phyloP scores from a whole-genome alignment of 495 filamentous ascomycete genomes.

The Penicillium arizonense region DNA sequence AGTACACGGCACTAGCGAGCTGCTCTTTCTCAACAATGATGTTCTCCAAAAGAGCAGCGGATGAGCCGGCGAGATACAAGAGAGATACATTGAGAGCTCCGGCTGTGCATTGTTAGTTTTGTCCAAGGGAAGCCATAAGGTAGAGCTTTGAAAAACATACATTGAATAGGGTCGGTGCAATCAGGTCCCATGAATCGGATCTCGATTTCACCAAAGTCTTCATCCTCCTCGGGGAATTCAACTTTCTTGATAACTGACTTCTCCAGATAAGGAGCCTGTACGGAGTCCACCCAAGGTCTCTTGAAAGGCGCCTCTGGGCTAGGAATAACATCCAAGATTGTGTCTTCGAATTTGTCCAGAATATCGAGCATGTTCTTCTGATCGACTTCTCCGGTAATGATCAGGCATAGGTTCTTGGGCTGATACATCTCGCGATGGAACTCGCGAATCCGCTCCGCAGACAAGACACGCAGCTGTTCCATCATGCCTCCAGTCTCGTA shows the following conservation, averaged over 20 bases:
- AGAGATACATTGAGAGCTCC: slow-evolving; percentile 75
- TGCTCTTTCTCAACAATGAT: slow-evolving; percentile 91
- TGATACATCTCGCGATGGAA: slow-evolving; percentile 99
- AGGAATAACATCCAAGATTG: slow-evolving; percentile 78
- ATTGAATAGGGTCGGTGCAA: slow-evolving; percentile 58
- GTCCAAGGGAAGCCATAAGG: not conserved
- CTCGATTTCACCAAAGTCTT: slow-evolving; percentile 81
- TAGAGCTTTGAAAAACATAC: slow-evolving; percentile 32
- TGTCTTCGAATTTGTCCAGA: slow-evolving; percentile 84
- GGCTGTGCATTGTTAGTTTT: slow-evolving; percentile 32
- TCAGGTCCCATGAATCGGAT: slow-evolving; percentile 83
- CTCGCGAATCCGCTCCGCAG: slow-evolving; percentile 80
- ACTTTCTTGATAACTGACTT: slow-evolving; percentile 72
- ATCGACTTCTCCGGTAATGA: slow-evolving; percentile 87
- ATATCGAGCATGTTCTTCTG: slow-evolving; percentile 76
- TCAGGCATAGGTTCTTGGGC: slow-evolving; percentile 88
- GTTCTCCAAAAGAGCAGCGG: slow-evolving; percentile 88
- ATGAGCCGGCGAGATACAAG: slow-evolving; percentile 86
- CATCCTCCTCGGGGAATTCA: slow-evolving; percentile 95
- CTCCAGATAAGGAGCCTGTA: slow-evolving; percentile 65
- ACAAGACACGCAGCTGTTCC: slow-evolving; percentile 81
- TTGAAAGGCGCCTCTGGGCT: slow-evolving; percentile 71
- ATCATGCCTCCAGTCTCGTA: slow-evolving; percentile 98
- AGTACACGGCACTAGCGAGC: slow-evolving; percentile 78
- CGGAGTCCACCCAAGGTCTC: slow-evolving; percentile 87